Evolutionary conservation across 345 rosid species (phyloP).

Genomic region (Hypericum androsaemum): DNA sequence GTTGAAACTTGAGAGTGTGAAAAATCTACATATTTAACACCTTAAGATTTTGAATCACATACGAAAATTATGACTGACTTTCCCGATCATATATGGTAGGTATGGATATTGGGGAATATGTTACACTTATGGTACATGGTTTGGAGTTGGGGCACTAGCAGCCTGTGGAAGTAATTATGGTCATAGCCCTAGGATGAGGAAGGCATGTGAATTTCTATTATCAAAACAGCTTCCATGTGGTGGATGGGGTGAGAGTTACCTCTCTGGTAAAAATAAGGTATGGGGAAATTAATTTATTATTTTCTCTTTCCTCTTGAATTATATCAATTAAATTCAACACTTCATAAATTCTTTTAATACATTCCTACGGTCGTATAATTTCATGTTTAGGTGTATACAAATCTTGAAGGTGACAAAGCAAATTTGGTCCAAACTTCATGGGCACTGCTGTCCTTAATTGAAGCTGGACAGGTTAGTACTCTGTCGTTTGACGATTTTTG

Average conservation of each 20-base stretch:
- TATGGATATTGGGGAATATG: constrained; percentile 72
- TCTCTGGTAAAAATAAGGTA: constrained; percentile 45
- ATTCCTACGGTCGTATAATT: too few species aligned
- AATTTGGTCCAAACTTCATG: constrained; percentile 49
- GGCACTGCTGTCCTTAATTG: constrained; percentile 39
- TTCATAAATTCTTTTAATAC: too few species aligned
- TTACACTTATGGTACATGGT: constrained; percentile 51
- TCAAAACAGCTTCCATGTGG: constrained; percentile 40
- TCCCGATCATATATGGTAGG: constrained; percentile 14
- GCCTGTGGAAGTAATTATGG: constrained; percentile 35
- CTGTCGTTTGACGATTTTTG: too few species aligned
- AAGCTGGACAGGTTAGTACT: constrained; percentile 39
- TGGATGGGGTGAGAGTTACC: constrained; percentile 64
- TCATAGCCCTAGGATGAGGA: constrained; percentile 26
- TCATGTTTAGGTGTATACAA: constrained; percentile 26
- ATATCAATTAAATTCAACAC: too few species aligned
- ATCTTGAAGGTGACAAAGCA: constrained; percentile 27
- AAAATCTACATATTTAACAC: too few species aligned
- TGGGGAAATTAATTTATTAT: too few species aligned
- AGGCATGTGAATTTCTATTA: constrained; percentile 42
- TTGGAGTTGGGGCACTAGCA: constrained; percentile 36
- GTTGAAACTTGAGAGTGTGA: too few species aligned
- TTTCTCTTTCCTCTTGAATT: too few species aligned
- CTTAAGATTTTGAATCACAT: too few species aligned
- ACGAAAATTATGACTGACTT: too few species aligned